Evolutionary conservation across 192 early-diverging fungal genomes (phyloP).

Genomic region (Oehlia diaphana): DNA sequence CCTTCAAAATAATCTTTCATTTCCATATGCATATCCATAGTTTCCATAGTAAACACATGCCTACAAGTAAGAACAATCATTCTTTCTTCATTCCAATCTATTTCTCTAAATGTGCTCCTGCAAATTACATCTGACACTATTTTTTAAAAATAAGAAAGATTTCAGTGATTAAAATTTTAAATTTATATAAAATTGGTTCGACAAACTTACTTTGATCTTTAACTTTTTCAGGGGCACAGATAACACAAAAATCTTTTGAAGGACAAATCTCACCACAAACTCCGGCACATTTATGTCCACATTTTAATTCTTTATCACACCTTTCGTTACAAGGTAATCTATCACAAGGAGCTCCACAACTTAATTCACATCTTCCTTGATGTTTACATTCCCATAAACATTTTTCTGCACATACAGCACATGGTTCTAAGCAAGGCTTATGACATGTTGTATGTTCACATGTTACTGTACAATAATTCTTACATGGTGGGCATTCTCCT

Average conservation of each 20-base stretch:
- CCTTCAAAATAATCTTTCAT: conserved; percentile 43
- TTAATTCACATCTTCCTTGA: conserved; percentile 43
- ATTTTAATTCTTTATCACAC: conserved; percentile 44
- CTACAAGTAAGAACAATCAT: conserved; percentile 51
- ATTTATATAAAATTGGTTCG: too few species aligned
- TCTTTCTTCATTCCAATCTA: conserved; percentile 46
- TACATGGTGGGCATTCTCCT: conserved; percentile 40
- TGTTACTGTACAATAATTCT: conserved; percentile 32
- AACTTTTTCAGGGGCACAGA: conserved; percentile 34
- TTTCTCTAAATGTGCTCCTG: neutral
- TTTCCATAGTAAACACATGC: conserved; percentile 52
- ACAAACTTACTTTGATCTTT: conserved; percentile 1
- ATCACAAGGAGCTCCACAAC: conserved; percentile 57
- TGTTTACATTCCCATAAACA: conserved; percentile 60
- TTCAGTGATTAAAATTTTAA: too few species aligned
- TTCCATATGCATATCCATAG: conserved; percentile 51
- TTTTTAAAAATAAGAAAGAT: too few species aligned
- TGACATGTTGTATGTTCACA: conserved; percentile 47
- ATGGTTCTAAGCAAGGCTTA: conserved; percentile 38
- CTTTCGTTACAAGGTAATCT: conserved; percentile 56
- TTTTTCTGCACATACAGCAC: conserved; percentile 45
- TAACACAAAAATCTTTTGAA: conserved; percentile 32
- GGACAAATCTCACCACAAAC: conserved; percentile 53
- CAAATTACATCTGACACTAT: too few species aligned
- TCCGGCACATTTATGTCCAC: conserved; percentile 52